Evolutionary conservation across 148 eudicot genomes (phyloP).

Genomic region (Chenopodium quinoa): DNA sequence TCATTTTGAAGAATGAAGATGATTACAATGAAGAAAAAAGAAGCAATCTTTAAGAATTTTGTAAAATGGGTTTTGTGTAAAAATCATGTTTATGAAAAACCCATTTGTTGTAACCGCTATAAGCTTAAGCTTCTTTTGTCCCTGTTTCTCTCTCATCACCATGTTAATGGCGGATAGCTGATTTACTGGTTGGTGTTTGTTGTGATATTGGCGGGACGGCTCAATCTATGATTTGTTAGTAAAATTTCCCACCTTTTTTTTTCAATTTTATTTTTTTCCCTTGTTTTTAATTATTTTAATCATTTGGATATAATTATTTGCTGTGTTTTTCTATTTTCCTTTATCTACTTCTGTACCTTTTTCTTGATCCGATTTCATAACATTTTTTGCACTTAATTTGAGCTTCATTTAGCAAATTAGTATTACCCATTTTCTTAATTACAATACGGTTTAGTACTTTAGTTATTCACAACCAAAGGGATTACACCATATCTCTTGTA

Average conservation of each 20-base stretch:
- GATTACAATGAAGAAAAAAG: slow-evolving; percentile 15
- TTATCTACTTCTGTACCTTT: neutral
- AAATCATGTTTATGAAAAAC: slow-evolving; percentile 15
- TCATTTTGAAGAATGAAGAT: slow-evolving; percentile 1
- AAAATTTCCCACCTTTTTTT: slow-evolving; percentile 12
- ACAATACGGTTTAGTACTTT: too few relatives aligned
- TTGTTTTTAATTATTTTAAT: neutral
- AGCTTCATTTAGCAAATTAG: neutral
- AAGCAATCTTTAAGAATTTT: neutral
- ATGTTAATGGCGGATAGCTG: slow-evolving; percentile 14
- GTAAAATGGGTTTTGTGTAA: slow-evolving; percentile 27
- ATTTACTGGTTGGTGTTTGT: slow-evolving; percentile 15
- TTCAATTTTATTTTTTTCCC: neutral
- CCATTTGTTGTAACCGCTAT: neutral
- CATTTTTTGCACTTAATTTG: neutral
- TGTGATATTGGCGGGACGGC: slow-evolving; percentile 42
- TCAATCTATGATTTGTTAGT: slow-evolving; percentile 32
- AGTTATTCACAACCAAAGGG: too few relatives aligned
- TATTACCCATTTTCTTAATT: neutral
- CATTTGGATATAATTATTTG: slow-evolving; percentile 9
- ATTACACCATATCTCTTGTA: too few relatives aligned
- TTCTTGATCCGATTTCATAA: neutral
- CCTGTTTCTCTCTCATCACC: slow-evolving; percentile 19
- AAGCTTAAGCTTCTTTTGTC: slow-evolving; percentile 20
- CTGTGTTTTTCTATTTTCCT: neutral